phyloP scores from a whole-genome alignment of 2,329 filamentous ascomycete genomes.

The Pleurostoma richardsiae region DNA sequence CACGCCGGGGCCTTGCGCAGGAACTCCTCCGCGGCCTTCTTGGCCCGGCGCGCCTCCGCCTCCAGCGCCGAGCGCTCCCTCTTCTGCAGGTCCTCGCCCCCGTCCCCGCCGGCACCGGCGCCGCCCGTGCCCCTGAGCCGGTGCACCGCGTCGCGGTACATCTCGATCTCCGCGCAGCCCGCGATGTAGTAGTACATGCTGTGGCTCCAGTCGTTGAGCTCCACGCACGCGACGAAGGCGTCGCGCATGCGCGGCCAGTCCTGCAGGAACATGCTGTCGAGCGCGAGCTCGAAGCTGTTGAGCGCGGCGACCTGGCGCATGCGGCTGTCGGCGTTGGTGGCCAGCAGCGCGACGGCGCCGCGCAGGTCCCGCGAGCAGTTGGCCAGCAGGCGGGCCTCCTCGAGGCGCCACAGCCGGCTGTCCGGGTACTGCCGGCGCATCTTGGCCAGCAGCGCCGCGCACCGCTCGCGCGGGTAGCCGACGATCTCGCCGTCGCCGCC shows the following conservation, averaged over 20 bases:
- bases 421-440: constrained; percentile 79
- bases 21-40: constrained; percentile 61
- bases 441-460: constrained; percentile 60
- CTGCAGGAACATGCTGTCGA: constrained; percentile 75
- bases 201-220: constrained; percentile 88
- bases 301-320: constrained; percentile 88
- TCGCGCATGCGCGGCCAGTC: constrained; percentile 69
- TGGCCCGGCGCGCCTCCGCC: constrained; percentile 48
- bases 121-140: constrained; percentile 16
- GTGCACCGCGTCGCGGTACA: constrained; percentile 63
- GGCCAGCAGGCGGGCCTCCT: constrained; percentile 75
- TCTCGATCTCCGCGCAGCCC: constrained; percentile 70
- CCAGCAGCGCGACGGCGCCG: constrained; percentile 62
- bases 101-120: constrained; percentile 13
- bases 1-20: constrained; percentile 67
- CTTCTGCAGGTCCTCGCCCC: background rate
- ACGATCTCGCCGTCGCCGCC: constrained; percentile 50
- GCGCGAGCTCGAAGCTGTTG: constrained; percentile 76
- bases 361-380: constrained; percentile 58
- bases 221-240: constrained; percentile 68
- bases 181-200: constrained; percentile 87
- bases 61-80: constrained; percentile 6
- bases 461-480: constrained; percentile 67
- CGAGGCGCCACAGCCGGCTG: constrained; percentile 79
- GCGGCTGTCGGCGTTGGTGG: constrained; percentile 54